A percentile compares a stretch with the other conserved stretches of the same genome.
These are phyloP conservation scores for Phytophthora pistaciae DNA, from an alignment of 352 stramenopile genomes.

Conservation along the genomic window DNA sequence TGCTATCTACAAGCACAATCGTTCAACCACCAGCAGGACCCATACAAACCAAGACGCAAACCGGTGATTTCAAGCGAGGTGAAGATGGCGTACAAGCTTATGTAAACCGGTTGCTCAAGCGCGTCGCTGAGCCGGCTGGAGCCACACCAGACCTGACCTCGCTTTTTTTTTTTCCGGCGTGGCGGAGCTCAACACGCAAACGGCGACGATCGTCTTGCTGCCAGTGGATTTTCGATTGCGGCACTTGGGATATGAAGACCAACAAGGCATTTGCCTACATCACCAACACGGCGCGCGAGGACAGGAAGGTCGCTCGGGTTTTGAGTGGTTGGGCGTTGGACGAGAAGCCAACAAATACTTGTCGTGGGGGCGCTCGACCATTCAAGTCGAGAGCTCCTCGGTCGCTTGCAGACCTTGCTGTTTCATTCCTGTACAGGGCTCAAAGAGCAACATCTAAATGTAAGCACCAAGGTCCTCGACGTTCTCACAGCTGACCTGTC, in stretches of 20 bases:
- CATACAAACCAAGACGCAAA: neutral
- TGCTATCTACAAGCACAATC: neutral
- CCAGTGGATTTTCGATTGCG: neutral
- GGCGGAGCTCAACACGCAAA: neutral
- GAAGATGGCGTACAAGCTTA: constrained; percentile 6
- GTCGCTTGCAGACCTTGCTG: neutral
- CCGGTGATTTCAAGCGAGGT: neutral
- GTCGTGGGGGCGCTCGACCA: neutral
- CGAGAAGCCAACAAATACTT: neutral
- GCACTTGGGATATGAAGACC: neutral
- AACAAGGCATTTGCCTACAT: neutral
- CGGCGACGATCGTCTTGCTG: neutral
- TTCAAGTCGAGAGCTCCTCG: neutral
- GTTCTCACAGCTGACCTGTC: neutral
- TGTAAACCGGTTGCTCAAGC: constrained; percentile 14
- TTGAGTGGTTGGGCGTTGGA: neutral
- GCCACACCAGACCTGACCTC: neutral
- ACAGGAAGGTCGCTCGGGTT: neutral
- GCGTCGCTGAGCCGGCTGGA: neutral
- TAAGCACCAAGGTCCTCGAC: neutral
- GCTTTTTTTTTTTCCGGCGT: neutral
- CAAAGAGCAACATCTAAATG: neutral
- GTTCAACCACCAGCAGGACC: neutral
- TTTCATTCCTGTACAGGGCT: neutral
- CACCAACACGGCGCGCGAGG: too few relatives aligned